phyloP scores from a whole-genome alignment of 1,139 yeast species.

The Trichomonascaceae sp. region DNA sequence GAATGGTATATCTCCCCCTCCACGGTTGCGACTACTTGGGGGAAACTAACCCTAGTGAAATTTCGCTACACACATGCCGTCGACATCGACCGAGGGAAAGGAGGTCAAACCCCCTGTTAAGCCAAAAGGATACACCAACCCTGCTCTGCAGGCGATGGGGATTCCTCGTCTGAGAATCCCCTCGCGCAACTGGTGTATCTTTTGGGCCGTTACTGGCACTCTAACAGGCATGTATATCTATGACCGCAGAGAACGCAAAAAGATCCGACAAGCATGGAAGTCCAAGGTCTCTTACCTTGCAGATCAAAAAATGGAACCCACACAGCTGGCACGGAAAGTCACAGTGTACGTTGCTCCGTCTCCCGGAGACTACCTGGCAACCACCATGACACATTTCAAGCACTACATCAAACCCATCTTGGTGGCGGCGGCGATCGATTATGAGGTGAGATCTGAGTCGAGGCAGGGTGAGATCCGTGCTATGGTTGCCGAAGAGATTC shows the following conservation, averaged over 20 bases:
- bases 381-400: conserved; percentile 60
- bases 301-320: conserved; percentile 30
- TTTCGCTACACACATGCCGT: no score
- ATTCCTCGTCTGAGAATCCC: conserved; percentile 67
- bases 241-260: conserved; percentile 63
- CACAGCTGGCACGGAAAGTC: conserved; percentile 58
- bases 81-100: no score
- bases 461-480: conserved; percentile 84
- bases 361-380: conserved; percentile 81
- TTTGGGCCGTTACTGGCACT: conserved; percentile 59
- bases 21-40: no score
- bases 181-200: conserved; percentile 84
- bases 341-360: conserved; percentile 89
- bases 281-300: conserved; percentile 42
- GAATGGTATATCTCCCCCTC: no score
- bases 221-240: conserved; percentile 63
- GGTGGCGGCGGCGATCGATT: conserved; percentile 79
- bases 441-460: conserved; percentile 52
- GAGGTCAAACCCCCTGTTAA: no score
- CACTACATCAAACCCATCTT: conserved; percentile 78
- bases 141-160: conserved; percentile 84
- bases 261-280: conserved; percentile 56
- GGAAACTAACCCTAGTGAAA: no score
- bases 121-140: conserved; percentile 54
- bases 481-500: conserved; percentile 68